A percentile compares a stretch with the other conserved stretches of the same genome.
These are phyloP conservation scores for Penicillium sp. DNA, from an alignment of 2,329 filamentous ascomycete species.

Conservation along the genomic window DNA sequence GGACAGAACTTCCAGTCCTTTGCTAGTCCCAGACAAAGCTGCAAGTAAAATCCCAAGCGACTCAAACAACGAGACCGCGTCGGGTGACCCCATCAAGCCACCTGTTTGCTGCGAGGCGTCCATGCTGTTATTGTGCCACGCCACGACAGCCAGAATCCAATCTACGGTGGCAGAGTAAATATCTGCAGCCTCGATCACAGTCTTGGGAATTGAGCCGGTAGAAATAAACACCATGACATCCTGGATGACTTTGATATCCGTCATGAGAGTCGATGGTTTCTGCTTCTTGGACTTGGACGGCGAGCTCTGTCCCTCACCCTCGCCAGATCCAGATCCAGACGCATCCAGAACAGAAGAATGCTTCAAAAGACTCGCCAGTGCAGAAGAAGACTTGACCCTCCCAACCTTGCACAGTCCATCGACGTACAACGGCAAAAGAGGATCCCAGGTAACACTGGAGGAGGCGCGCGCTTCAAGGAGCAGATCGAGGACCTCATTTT, in stretches of 20 bases:
- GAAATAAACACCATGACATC: constrained; percentile 42
- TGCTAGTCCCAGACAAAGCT: constrained; percentile 37
- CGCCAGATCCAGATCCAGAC: constrained; percentile 1
- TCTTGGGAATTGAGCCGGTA: constrained; percentile 32
- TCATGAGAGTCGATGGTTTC: constrained; percentile 38
- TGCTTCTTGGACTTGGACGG: not conserved
- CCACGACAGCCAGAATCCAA: constrained; percentile 40
- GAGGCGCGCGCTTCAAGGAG: constrained; percentile 35
- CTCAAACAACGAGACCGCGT: constrained; percentile 42
- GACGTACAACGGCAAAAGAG: constrained; percentile 42
- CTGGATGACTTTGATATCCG: constrained; percentile 42
- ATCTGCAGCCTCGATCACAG: constrained; percentile 29
- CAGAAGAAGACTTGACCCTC: constrained; percentile 32
- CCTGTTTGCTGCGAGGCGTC: constrained; percentile 27
- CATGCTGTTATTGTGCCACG: constrained; percentile 33
- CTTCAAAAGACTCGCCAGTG: constrained; percentile 33
- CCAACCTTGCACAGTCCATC: constrained; percentile 38
- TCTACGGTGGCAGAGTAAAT: constrained; percentile 35
- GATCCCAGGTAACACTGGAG: constrained; percentile 40
- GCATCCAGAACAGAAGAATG: constrained; percentile 36
- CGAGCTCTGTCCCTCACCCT: not conserved
- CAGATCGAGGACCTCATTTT: constrained; percentile 33
- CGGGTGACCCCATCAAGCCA: constrained; percentile 34
- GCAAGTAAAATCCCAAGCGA: constrained; percentile 43
- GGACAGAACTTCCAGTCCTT: constrained; percentile 38